Conservation (phyloP, 1,284 basidiomycete species). For the Melampsora larici-populina region DNA sequence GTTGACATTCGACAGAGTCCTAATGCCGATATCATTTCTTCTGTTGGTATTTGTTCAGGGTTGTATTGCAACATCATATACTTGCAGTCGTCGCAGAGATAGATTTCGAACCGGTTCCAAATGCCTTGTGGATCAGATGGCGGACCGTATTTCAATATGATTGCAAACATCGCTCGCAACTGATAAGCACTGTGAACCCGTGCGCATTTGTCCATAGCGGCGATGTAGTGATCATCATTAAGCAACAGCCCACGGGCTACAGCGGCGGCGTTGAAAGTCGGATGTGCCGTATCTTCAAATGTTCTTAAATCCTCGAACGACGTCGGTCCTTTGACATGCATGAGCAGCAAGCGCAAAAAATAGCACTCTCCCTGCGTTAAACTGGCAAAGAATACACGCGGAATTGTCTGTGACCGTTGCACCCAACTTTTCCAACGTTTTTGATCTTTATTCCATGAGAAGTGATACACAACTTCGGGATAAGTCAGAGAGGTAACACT, state of each 20-base stretch:
- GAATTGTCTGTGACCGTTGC: conserved; percentile 51
- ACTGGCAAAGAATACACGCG: conserved; percentile 55
- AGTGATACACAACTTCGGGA: neutral
- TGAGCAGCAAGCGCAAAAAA: conserved; percentile 56
- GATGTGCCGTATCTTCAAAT: conserved; percentile 48
- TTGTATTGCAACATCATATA: no score
- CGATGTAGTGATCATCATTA: conserved; percentile 55
- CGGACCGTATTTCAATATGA: no score
- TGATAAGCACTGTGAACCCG: no score
- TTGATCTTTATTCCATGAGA: neutral
- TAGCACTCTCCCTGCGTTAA: conserved; percentile 54
- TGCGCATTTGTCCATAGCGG: no score
- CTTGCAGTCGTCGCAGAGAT: no score
- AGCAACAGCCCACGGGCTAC: conserved; percentile 56
- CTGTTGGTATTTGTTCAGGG: no score
- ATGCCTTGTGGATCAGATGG: no score
- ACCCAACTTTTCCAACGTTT: conserved; percentile 48
- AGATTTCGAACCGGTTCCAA: no score
- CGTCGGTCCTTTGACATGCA: conserved; percentile 54
- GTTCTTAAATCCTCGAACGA: conserved; percentile 55
- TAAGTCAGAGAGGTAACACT: neutral
- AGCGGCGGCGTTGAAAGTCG: conserved; percentile 56
- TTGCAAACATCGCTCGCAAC: no score
- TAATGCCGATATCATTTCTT: no score
- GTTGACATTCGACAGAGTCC: no score